phyloP scores from a whole-genome alignment of 306 rosid genomes.

The Crotalaria pallida region DNA sequence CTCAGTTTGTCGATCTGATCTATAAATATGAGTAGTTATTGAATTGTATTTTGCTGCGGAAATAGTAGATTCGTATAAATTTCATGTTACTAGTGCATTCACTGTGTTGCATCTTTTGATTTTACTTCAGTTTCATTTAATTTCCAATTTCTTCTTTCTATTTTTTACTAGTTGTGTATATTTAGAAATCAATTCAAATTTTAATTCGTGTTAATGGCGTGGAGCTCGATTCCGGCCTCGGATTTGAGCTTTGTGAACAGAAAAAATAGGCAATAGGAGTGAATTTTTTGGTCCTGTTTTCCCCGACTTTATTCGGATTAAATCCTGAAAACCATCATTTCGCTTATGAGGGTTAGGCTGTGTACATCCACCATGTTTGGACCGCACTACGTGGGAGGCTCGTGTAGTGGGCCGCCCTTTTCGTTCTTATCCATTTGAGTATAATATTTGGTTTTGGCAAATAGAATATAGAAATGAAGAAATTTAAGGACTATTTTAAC shows the following conservation, averaged over 20 bases:
- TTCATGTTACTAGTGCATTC: background rate
- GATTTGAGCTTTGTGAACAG: no score
- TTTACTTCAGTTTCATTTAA: background rate
- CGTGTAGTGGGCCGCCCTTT: no score
- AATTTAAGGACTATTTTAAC: background rate
- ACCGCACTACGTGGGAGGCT: no score
- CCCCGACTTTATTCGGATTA: no score
- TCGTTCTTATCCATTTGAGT: no score
- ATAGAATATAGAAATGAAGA: background rate
- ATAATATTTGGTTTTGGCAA: background rate
- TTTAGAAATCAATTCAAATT: no score
- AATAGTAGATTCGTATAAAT: slow-evolving; percentile 14
- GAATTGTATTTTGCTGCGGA: background rate
- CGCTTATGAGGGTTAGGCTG: no score
- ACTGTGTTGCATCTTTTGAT: slow-evolving; percentile 5
- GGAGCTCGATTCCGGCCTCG: no score
- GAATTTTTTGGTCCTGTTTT: no score
- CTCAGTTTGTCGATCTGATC: slow-evolving; percentile 20
- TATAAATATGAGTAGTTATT: background rate
- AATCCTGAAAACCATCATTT: no score
- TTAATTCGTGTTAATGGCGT: background rate
- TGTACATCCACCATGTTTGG: no score
- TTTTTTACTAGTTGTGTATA: background rate
- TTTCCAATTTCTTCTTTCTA: background rate
- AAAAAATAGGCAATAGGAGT: no score